Base-by-base conservation (phyloP, 352 stramenopile genomes). In the Phytopythium aichiense region DNA sequence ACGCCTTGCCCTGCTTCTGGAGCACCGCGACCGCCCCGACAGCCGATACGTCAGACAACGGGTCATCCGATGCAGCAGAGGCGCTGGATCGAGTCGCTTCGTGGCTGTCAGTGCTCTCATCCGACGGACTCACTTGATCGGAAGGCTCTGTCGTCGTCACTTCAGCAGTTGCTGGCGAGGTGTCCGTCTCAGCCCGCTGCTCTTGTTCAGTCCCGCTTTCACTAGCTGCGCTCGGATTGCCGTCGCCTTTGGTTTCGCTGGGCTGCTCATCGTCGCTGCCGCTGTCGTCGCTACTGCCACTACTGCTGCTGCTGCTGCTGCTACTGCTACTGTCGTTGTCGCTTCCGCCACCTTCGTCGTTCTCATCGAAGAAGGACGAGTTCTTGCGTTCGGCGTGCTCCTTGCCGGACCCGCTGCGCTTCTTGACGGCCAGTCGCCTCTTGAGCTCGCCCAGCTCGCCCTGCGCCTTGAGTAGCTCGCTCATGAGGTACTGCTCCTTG, bases 401-500 rank as follows among this genome's bases (percentile, higher is more conserved):
- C 46, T 52, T 52, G 46, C 22, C 23, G 54, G 54, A 50, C 15
- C 6, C 38, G 30, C 23, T 25, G 13, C 55, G 57, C 28, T 63
- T 64, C 33, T 66, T 72, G 38, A 45, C 42, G 23, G 62, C 56
- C 25, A 67, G 35, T 42, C 63, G 72, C 50, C 60, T 53, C 31
- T 71, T 69, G 28, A 79, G 60, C 42, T 31, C 56, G 6, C 65
- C 61, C 13, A 74, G 50, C 30, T 79, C 72, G 31, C 40, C 62
- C 37, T 74, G 63, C 13, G 65, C 53, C 23, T 63, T 61, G 38
- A 59, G 53, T 22, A 79, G 59, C 60, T 79, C 72, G 31, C 65
- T 65, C 50, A 76, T 54, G 54, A 79, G 68, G 23, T 71, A 79
- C 25, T 70, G 59, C 45, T 79, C 72, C 53, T 65, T 64, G 1